Conservation (phyloP, 179 eudicot genomes). For the Drosera spatulata region DNA sequence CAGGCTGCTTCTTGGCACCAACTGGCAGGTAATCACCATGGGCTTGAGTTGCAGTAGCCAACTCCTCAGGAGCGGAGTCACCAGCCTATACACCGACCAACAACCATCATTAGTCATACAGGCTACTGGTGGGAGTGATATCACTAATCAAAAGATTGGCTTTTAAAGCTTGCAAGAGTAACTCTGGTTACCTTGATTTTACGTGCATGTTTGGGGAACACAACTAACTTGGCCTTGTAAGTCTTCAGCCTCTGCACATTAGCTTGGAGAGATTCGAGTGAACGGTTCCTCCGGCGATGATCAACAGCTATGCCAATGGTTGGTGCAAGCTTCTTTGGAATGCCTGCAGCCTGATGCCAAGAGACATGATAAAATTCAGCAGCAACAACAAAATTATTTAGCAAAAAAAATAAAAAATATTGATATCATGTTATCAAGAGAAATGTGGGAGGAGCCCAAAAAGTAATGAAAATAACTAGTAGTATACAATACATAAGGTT, state of each 20-base stretch:
- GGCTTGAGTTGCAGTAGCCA: constrained; percentile 70
- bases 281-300: constrained; percentile 66
- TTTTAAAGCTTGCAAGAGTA: too few relatives aligned
- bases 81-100: constrained; percentile 33
- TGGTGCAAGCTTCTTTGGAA: constrained; percentile 73
- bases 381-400: neutral
- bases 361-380: neutral
- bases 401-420: neutral
- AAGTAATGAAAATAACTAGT: too few relatives aligned
- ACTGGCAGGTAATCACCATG: constrained; percentile 51
- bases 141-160: neutral
- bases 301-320: constrained; percentile 83
- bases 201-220: constrained; percentile 67
- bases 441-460: too few relatives aligned
- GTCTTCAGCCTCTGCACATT: constrained; percentile 72
- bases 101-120: neutral
- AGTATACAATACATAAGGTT: too few relatives aligned
- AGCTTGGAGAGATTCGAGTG: constrained; percentile 61
- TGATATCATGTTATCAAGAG: too few relatives aligned
- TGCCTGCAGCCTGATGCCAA: constrained; percentile 55
- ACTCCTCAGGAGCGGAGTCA: constrained; percentile 63
- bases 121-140: neutral
- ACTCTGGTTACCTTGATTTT: constrained; percentile 45
- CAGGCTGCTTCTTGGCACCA: constrained; percentile 32
- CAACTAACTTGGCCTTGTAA: constrained; percentile 76